Percentiles rank a stretch among this genome's conserved stretches.
Conservation (phyloP, 1,284 basidiomycete genomes). For the Peniophora sp. region DNA sequence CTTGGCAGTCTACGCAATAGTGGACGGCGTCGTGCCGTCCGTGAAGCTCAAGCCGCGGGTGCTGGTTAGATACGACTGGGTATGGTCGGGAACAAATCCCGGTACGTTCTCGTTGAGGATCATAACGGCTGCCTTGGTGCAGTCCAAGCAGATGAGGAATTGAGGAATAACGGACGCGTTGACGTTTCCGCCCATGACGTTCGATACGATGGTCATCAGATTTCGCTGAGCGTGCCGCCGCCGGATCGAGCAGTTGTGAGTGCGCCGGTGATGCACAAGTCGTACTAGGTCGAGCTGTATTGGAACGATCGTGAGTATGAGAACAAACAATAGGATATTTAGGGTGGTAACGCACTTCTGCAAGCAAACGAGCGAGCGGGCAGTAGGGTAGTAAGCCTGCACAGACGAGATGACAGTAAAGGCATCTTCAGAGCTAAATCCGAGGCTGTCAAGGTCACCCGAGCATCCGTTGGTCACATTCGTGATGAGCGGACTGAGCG, state of each 20-base stretch:
- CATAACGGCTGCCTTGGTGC: constrained; percentile 45
- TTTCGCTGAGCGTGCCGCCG: constrained; percentile 26
- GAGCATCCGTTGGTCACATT: constrained; percentile 47
- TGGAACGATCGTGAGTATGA: constrained; percentile 1
- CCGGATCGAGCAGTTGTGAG: constrained; percentile 37
- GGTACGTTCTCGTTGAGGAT: constrained; percentile 33
- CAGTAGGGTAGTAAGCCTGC: constrained; percentile 39
- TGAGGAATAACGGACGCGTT: constrained; percentile 21
- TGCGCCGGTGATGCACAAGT: constrained; percentile 44
- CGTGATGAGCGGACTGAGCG: constrained; percentile 37
- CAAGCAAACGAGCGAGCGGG: constrained; percentile 43
- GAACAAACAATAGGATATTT: not conserved
- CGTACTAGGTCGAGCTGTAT: constrained; percentile 29
- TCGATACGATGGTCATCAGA: constrained; percentile 16
- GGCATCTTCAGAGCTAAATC: constrained; percentile 20
- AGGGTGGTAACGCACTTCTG: constrained; percentile 37
- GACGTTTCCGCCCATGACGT: constrained; percentile 13
- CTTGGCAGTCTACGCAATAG: constrained; percentile 27
- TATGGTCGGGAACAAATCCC: no score
- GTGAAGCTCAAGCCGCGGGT: constrained; percentile 44
- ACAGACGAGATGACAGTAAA: constrained; percentile 26
- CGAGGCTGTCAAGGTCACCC: constrained; percentile 32
- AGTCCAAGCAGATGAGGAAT: constrained; percentile 47
- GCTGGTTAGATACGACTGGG: constrained; percentile 14
- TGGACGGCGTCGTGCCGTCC: constrained; percentile 34